Percentiles rank a stretch among this genome's conserved stretches.
Conservation (phyloP, 2,329 filamentous ascomycete species). For the Aspergillus ochraceoroseus region DNA sequence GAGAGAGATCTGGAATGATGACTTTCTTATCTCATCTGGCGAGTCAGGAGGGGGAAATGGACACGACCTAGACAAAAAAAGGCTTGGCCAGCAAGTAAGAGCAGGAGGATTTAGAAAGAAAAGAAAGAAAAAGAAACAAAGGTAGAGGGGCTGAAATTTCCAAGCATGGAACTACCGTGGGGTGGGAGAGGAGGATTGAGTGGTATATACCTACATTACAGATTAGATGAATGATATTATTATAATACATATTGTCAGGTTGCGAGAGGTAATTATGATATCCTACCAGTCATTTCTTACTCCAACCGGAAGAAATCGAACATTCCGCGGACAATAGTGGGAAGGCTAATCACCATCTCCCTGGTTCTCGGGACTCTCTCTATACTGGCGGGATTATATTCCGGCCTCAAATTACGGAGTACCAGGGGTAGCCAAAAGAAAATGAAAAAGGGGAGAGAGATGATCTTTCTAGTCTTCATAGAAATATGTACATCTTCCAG, state of each 20-base stretch:
- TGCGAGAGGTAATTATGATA: too few species aligned
- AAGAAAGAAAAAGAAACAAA: too few species aligned
- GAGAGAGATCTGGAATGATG: conserved; percentile 14
- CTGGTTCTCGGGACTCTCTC: conserved; percentile 20
- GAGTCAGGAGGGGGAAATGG: conserved; percentile 11
- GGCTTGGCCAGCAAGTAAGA: conserved; percentile 31
- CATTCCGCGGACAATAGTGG: conserved; percentile 21
- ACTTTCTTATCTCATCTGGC: conserved; percentile 14
- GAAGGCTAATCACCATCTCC: conserved; percentile 19
- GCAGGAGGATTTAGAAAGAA: conserved; percentile 6
- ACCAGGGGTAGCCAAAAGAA: not conserved
- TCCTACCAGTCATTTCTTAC: conserved; percentile 7
- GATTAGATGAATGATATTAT: not conserved
- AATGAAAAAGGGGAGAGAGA: too few species aligned
- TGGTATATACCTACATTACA: too few species aligned
- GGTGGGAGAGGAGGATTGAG: not conserved
- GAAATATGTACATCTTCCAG: too few species aligned
- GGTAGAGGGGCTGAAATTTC: conserved; percentile 16
- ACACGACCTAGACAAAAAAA: conserved; percentile 16
- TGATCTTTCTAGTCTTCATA: too few species aligned
- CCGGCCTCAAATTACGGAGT: conserved; percentile 2
- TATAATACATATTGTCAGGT: not conserved
- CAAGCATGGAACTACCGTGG: conserved; percentile 4
- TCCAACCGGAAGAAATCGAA: conserved; percentile 20
- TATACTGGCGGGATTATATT: conserved; percentile 16